Evolutionary conservation across 371 early-diverging fungal species (phyloP).

Genomic region (Chytridium lagenaria): DNA sequence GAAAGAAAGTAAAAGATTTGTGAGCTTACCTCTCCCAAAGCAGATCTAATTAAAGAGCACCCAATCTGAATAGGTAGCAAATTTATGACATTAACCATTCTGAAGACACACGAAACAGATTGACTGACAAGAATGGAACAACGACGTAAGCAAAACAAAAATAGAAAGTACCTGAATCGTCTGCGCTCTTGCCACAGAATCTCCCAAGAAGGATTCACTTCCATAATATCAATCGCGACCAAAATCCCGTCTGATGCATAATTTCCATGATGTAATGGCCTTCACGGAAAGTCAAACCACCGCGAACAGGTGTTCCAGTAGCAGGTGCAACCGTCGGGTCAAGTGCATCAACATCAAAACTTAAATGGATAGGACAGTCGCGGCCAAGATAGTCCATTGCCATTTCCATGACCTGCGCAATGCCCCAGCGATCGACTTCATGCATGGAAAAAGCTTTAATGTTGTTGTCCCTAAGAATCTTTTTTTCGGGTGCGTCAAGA

Average conservation of each 20-base stretch:
- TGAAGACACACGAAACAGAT: too few species aligned
- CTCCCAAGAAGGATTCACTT: constrained; percentile 85
- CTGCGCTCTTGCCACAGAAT: constrained; percentile 73
- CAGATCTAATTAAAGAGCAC: constrained; percentile 51
- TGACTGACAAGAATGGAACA: too few species aligned
- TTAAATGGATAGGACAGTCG: constrained; percentile 86
- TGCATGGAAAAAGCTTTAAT: constrained; percentile 97
- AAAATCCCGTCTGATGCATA: constrained; percentile 86
- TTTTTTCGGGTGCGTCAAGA: constrained; percentile 87
- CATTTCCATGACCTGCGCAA: constrained; percentile 93
- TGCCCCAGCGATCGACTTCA: constrained; percentile 94
- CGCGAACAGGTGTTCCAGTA: constrained; percentile 96
- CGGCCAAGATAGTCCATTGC: constrained; percentile 88
- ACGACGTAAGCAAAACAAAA: too few species aligned
- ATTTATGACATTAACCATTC: too few species aligned
- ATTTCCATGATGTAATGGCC: constrained; percentile 73
- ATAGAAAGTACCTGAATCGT: constrained; percentile 88
- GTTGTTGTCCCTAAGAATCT: constrained; percentile 72
- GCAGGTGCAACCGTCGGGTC: constrained; percentile 94
- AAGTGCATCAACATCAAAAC: constrained; percentile 95
- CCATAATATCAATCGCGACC: constrained; percentile 93
- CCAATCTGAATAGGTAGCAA: constrained; percentile 42
- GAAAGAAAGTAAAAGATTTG: too few species aligned
- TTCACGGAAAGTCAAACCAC: constrained; percentile 81
- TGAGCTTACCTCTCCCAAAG: constrained; percentile 53